Evolutionary conservation across 192 early-diverging fungal species (phyloP), one percentile per base, ranked within the genome.

Genomic region (Linnemannia zychae): DNA sequence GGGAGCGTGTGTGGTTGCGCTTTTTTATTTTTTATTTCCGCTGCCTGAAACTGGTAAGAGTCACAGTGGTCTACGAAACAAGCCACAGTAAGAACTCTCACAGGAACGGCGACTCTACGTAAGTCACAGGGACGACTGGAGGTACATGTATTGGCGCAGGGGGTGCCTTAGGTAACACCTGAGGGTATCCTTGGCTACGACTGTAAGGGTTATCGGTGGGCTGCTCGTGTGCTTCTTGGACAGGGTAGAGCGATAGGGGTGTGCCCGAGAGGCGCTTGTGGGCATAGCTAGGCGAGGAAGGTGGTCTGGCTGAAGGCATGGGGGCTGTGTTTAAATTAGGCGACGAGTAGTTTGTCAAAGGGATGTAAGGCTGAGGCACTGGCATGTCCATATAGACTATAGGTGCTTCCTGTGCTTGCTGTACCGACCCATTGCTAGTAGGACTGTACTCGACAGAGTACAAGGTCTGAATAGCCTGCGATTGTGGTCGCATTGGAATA

Each of bases 21-120:
- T 15, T 49, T 63, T 78, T 53, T 40, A 71, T 67, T 69, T 76
- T 40, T 49, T 76, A 31, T 75, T 75, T 36, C 38, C 37, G 24
- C n/a, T 40, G 24, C 1, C 22, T 31, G 71, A 36, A 53, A 37
- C 48, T 34, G 7, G 4, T 28, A 50, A 40, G 75, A 76, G 75
- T 76, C 75, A 76, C 67, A 34, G 46, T 20, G 31, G 60, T 53
- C 28, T 31, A 24, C 24, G n/a, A 12, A 63, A 72, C 34, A 72
- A 72, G 71, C 71, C 71, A 72, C 67, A 38, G 38, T 31, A 31
- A 31, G 4, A 3, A 22, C 57, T 63, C 57, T 63, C 53, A 63
- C 7, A 63, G 57, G 3, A 63, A 63, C 24, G 57, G 57, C 24
- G 57, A 63, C 12, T 63, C 28, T 11, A 63, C 57, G 31, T 15